Evolutionary conservation across 192 early-diverging fungal genomes (phyloP).

Genomic region (Umbelopsis ramanniana): DNA sequence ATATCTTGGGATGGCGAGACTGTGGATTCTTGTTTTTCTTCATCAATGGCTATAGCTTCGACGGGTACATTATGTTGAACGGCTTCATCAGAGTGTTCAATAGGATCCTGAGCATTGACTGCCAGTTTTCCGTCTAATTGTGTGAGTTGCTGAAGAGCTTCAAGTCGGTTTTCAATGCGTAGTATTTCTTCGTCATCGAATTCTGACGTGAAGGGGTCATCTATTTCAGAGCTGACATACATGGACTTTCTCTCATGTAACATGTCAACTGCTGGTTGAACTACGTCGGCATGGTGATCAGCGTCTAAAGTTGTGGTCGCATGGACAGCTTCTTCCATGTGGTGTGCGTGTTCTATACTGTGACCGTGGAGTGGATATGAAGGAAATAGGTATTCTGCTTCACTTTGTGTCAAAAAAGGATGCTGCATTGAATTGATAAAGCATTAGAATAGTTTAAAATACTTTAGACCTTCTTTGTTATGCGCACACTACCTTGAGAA

Average conservation of each 20-base stretch:
- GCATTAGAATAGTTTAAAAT: no score
- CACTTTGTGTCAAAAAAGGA: slow-evolving; percentile 32
- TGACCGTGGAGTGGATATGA: slow-evolving; percentile 24
- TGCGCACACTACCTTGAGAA: slow-evolving; percentile 31
- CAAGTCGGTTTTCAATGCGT: not conserved
- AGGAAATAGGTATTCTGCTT: slow-evolving; percentile 32
- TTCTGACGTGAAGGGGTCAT: not conserved
- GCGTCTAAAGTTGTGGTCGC: not conserved
- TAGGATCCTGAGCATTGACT: no score
- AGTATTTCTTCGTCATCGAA: not conserved
- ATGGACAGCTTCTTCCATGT: not conserved
- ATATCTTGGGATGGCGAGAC: not conserved
- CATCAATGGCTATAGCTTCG: no score
- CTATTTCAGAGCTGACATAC: not conserved
- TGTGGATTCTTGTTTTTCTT: no score
- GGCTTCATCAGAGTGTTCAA: no score
- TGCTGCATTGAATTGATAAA: slow-evolving; percentile 7
- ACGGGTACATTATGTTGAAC: no score
- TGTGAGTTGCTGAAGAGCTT: not conserved
- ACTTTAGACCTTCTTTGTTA: not conserved
- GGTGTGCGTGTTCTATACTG: not conserved
- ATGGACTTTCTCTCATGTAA: not conserved
- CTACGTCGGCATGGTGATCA: no score
- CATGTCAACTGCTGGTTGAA: not conserved
- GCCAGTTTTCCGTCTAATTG: not conserved